Evolutionary conservation across 78 protist genomes (phyloP), one percentile per base, ranked within the genome.

Genomic region (Protostelium mycophagum): DNA sequence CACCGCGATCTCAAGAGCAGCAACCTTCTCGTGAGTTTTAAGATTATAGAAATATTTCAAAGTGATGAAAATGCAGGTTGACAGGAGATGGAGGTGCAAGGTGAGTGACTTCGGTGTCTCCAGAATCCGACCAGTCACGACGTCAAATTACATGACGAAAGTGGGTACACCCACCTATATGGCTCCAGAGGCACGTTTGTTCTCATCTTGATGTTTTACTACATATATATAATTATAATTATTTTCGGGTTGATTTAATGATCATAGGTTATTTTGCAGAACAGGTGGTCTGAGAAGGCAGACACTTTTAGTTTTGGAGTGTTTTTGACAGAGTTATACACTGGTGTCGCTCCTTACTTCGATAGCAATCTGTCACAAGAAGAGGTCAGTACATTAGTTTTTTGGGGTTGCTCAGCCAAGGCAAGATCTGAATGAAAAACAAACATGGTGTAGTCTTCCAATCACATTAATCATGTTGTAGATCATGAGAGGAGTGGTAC

Each of bases 1-100:
- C 95, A 93, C 38, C 36, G 95, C 29, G 95, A 93, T 90, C 83
- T 93, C 37, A 90, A 90, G 87, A 90, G 93, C 89, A 91, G 93
- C 28, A 93, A 93, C 73, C 88, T 93, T 37, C n/a, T 93, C 34
- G 36, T 90, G 39, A 34, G 90, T 34, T 83, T 38, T 1, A n/a
- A 85, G 1, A 16, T 51, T 16, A 51, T 51, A 5, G 16, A 5
- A 16, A 25, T 5, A 51, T 16, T 5, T 51, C 73, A 51, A 28
- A 85, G 0, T 91, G 91, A 36, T 88, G 86, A 0, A 35, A 37
- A 0, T 34, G 63, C n/a, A 86, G 63, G 34, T 89, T 84, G 28
- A 89, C 85, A 1, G 28, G 88, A 0, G 86, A 87, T 63, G 94
- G 92, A 51, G 73, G 73, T 51, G 73, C 0, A 92, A 92, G 86